phyloP scores from a whole-genome alignment of 208 protist species.

The Borovskyia barvae region DNA sequence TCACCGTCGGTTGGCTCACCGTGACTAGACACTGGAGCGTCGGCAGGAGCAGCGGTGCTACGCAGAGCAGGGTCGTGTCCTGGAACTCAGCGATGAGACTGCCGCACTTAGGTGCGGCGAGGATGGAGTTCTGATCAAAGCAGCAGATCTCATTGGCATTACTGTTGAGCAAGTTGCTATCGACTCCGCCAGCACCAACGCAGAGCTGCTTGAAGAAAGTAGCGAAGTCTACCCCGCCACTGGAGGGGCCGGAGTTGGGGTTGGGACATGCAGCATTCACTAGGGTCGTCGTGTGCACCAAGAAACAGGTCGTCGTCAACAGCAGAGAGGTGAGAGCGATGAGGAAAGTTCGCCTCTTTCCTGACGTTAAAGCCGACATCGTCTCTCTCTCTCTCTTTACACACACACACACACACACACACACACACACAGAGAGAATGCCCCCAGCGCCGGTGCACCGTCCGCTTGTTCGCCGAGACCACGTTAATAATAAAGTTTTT shows the following conservation, averaged over 20 bases:
- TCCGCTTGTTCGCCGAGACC: too few relatives aligned
- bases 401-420: too few relatives aligned
- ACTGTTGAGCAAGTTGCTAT: background rate
- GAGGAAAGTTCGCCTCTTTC: too few relatives aligned
- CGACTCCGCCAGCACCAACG: background rate
- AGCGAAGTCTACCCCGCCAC: background rate
- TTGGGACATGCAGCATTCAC: too few relatives aligned
- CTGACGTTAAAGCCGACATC: too few relatives aligned
- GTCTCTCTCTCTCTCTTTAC: too few relatives aligned
- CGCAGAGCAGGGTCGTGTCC: background rate
- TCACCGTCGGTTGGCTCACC: background rate
- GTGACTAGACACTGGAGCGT: background rate
- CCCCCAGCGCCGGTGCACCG: too few relatives aligned
- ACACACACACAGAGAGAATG: too few relatives aligned
- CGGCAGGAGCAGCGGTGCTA: background rate
- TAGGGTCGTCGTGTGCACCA: background rate
- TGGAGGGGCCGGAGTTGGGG: background rate
- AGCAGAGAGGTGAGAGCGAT: too few relatives aligned
- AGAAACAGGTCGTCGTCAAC: too few relatives aligned
- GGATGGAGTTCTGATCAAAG: background rate
- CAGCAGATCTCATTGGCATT: background rate
- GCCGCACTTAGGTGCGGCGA: background rate
- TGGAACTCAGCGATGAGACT: background rate
- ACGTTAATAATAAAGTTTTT: too few relatives aligned
- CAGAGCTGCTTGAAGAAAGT: slow-evolving; percentile 1